These are phyloP conservation scores for Pythium coloratum DNA, from an alignment of 352 stramenopile species.

Conservation along the genomic window DNA sequence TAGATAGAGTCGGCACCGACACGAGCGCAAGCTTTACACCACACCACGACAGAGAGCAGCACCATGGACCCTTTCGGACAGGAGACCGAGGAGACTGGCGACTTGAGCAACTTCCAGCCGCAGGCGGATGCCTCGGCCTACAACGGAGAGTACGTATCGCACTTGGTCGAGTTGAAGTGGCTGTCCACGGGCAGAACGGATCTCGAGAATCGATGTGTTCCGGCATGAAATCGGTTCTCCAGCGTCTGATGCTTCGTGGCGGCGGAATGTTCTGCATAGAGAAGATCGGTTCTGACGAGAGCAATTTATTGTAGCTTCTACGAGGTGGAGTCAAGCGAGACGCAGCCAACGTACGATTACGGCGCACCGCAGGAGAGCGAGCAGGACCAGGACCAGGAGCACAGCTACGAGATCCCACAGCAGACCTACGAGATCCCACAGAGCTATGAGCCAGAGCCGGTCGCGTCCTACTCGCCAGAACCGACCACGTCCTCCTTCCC, in stretches of 20 bases:
- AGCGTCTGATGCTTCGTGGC: too few relatives aligned
- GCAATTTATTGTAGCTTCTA: constrained; percentile 48
- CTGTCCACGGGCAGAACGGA: neutral
- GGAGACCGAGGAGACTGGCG: constrained; percentile 33
- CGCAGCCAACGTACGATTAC: constrained; percentile 27
- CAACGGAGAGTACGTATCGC: constrained; percentile 49
- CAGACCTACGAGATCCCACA: constrained; percentile 6
- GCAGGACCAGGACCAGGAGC: constrained; percentile 32
- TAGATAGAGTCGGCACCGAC: constrained; percentile 3
- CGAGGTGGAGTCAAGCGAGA: constrained; percentile 46
- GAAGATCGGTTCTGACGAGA: constrained; percentile 12
- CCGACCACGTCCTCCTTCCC: constrained; percentile 32
- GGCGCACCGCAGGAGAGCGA: constrained; percentile 11
- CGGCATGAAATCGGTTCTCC: too few relatives aligned
- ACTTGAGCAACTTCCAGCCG: constrained; percentile 64
- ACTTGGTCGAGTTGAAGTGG: constrained; percentile 20
- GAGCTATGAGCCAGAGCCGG: constrained; percentile 14
- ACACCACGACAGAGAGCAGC: constrained; percentile 8
- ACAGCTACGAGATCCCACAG: constrained; percentile 6
- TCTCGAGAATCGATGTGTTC: too few relatives aligned
- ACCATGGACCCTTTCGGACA: constrained; percentile 73
- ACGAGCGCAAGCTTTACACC: constrained; percentile 9
- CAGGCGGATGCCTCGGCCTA: constrained; percentile 40
- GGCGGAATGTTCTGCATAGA: too few relatives aligned
- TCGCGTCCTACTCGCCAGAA: constrained; percentile 22